Base-by-base conservation (phyloP, 768 basidiomycete species). In the Pisolithus albus region DNA sequence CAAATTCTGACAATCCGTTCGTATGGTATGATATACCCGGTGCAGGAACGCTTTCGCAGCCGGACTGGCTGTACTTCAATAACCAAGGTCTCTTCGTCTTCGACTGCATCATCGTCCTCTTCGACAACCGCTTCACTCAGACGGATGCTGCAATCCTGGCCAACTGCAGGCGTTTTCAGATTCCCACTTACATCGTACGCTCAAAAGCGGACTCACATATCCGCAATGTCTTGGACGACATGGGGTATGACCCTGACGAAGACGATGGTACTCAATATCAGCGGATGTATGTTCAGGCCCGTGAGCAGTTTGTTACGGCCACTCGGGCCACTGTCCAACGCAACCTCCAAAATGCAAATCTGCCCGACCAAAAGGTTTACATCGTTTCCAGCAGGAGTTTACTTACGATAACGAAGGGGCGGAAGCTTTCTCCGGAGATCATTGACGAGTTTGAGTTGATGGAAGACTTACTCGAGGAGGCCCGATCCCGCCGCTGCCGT, bases 41-140 rank as follows among this genome's bases (percentile, higher is more conserved):
- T 34, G 34, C 34, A 15, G 34, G 34, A 13, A 34, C 34, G 4
- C 34, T 60, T 11, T 50, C 46, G 24, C 53, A 58, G 19, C 53
- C 60, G 16, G 60, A 59, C 30, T 64, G 60, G 61, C 51, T 59
- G 18, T 67, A 67, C 51, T 65, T 67, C 55, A 63, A 64, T 24
- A 45, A 57, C 7, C 60, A 65, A 32, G 63, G 61, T 13, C 59
- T 67, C 8, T 57, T 51, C n/a, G 50, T 57, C 40, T 59, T 34
- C 5, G 34, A 34, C 13, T 34, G 34, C 5, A 34, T 34, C 34
- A 34, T 34, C 13, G 34, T 34, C 52, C 30, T 57, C 16, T 59
- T 57, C 52, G 56, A 59, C 39, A 57, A 53, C 30, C 56, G 58
- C 15, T 52, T 59, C 46, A 54, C 56, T 19, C 26, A 37, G 2